Conservation (phyloP, 345 rosid species). For the Orychophragmus violaceus region DNA sequence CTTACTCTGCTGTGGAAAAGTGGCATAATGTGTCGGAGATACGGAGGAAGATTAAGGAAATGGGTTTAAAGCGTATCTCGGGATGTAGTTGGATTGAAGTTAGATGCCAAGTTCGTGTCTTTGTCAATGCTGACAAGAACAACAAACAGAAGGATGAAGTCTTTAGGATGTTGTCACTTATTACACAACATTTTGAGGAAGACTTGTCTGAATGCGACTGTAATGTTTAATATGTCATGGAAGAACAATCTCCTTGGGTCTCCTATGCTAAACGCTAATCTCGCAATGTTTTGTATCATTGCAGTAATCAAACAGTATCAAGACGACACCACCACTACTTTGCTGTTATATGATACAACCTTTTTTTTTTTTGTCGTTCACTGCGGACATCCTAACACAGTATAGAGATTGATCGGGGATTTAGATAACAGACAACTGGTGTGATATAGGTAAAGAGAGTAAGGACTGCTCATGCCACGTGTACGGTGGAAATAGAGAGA, state of each 20-base stretch:
- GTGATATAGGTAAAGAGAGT: no score
- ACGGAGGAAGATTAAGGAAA: conserved; percentile 56
- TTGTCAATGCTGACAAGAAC: conserved; percentile 41
- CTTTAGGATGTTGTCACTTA: conserved; percentile 33
- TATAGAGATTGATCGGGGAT: no score
- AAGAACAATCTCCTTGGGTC: background rate
- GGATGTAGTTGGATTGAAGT: conserved; percentile 84
- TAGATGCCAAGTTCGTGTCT: conserved; percentile 47
- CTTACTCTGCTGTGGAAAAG: conserved; percentile 56
- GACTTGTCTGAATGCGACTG: conserved; percentile 7
- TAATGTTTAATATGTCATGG: background rate
- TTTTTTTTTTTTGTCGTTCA: no score
- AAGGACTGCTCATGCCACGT: no score
- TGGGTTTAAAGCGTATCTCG: conserved; percentile 48
- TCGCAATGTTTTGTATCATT: background rate
- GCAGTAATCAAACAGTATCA: background rate
- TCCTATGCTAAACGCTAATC: background rate
- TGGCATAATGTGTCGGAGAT: conserved; percentile 52
- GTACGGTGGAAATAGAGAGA: no score
- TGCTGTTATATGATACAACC: no score
- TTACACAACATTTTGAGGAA: conserved; percentile 24
- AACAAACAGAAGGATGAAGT: conserved; percentile 51
- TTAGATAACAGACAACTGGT: no score
- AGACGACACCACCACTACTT: no score
- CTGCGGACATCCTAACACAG: no score